phyloP scores from a whole-genome alignment of 208 protist genomes.

The Acanthamoeba rhysodes region DNA sequence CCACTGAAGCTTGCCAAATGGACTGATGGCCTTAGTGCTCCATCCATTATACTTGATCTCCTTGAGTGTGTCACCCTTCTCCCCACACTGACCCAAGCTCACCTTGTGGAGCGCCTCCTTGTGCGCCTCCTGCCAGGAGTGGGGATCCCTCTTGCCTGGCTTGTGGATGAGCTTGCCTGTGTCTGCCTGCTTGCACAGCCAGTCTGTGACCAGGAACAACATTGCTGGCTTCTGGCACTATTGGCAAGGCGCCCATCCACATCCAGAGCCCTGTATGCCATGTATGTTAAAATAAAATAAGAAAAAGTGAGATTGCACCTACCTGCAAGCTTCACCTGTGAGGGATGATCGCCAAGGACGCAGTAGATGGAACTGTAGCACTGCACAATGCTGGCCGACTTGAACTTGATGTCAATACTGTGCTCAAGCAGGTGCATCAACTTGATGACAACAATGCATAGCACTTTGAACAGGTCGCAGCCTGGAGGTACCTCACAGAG shows the following conservation, averaged over 20 bases:
- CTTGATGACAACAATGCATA: background rate
- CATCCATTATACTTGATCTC: background rate
- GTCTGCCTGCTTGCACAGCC: background rate
- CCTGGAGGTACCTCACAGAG: background rate
- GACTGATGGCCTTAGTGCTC: background rate
- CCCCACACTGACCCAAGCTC: background rate
- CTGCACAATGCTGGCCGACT: background rate
- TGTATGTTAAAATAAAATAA: background rate
- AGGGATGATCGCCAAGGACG: background rate
- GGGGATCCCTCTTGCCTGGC: background rate
- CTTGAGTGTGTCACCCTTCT: background rate
- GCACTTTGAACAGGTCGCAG: background rate
- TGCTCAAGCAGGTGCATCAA: background rate
- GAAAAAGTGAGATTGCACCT: background rate
- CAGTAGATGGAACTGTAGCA: background rate
- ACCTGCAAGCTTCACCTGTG: slow-evolving; percentile 3
- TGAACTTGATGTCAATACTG: background rate
- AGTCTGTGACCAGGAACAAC: background rate
- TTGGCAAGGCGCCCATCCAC: background rate
- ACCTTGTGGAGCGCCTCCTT: background rate
- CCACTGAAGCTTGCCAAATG: background rate
- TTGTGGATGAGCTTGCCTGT: background rate
- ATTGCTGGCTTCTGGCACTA: background rate
- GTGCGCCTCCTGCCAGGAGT: background rate
- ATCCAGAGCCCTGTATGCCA: background rate